Percentiles rank a stretch among this genome's conserved stretches.
Conservation (phyloP, 129 eudicot genomes). For the Logfia minima region DNA sequence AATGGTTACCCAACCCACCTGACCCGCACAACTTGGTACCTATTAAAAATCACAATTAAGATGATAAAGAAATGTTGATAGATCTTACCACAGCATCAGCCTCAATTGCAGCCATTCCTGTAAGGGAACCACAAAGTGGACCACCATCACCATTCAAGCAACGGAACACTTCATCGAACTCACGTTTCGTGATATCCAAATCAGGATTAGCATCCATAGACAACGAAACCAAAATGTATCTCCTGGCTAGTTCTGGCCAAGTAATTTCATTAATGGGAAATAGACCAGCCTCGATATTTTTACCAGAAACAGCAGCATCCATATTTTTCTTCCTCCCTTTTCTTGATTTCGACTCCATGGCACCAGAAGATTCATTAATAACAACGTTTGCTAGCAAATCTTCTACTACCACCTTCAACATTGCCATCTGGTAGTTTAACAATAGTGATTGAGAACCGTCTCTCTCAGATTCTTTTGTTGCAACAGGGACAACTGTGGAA, state of each 20-base stretch:
- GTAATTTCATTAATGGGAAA: constrained; percentile 81
- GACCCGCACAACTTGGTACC: neutral
- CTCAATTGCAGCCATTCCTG: constrained; percentile 81
- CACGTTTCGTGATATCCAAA: constrained; percentile 62
- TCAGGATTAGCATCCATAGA: constrained; percentile 72
- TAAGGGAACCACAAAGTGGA: constrained; percentile 70
- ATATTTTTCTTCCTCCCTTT: constrained; percentile 71
- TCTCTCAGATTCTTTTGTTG: constrained; percentile 19
- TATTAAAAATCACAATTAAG: neutral
- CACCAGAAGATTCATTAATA: constrained; percentile 51
- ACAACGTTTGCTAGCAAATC: constrained; percentile 64
- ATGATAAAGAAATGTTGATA: constrained; percentile 7
- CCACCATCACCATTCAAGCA: constrained; percentile 96
- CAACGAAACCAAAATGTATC: constrained; percentile 63
- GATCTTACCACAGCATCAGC: constrained; percentile 89
- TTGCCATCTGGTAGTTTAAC: constrained; percentile 56
- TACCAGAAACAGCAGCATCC: constrained; percentile 46
- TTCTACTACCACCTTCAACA: constrained; percentile 62
- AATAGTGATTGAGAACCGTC: constrained; percentile 36
- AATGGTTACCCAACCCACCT: neutral
- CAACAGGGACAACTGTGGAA: constrained; percentile 23
- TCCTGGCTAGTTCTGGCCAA: constrained; percentile 95
- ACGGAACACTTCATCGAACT: constrained; percentile 63
- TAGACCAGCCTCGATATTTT: constrained; percentile 50
- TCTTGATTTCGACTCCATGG: constrained; percentile 57